These are phyloP conservation scores for Beauveria brongniartii DNA, from an alignment of 2,329 filamentous ascomycete genomes.

Conservation along the genomic window DNA sequence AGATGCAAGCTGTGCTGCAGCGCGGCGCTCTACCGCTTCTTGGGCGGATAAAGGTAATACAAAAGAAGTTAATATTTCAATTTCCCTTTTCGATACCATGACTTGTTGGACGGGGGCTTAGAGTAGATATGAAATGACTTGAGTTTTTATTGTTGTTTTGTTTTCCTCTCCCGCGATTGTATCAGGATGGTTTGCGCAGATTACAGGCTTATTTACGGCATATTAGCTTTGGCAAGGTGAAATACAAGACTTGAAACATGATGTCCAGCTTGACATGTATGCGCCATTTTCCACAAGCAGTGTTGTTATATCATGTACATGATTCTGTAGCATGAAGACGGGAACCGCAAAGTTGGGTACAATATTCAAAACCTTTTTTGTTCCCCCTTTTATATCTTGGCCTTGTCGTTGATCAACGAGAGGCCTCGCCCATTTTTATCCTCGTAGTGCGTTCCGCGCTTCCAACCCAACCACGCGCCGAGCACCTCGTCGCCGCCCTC, in stretches of 20 bases:
- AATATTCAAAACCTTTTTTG: too few species aligned
- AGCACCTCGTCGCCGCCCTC: conserved; percentile 65
- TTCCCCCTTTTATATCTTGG: conserved; percentile 24
- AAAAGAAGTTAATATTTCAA: conserved; percentile 10
- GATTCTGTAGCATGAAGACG: neutral
- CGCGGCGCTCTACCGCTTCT: neutral
- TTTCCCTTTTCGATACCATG: conserved; percentile 31
- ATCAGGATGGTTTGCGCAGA: neutral
- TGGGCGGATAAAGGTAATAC: neutral
- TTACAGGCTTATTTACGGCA: neutral
- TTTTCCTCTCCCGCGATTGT: neutral
- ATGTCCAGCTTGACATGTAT: too few species aligned
- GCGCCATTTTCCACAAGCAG: too few species aligned
- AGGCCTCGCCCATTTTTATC: conserved; percentile 51
- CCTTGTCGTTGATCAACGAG: conserved; percentile 29
- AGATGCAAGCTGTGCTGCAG: neutral
- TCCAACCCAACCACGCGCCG: conserved; percentile 70
- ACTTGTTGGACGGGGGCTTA: conserved; percentile 21
- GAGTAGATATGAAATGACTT: conserved; percentile 22
- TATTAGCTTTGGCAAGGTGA: neutral
- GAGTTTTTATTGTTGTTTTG: neutral
- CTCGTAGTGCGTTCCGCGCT: conserved; percentile 61
- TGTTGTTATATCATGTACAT: neutral
- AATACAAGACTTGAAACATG: neutral
- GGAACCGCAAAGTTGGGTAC: too few species aligned